These are phyloP conservation scores for Peronospora destructor DNA, from an alignment of 352 stramenopile genomes.

Conservation along the genomic window DNA sequence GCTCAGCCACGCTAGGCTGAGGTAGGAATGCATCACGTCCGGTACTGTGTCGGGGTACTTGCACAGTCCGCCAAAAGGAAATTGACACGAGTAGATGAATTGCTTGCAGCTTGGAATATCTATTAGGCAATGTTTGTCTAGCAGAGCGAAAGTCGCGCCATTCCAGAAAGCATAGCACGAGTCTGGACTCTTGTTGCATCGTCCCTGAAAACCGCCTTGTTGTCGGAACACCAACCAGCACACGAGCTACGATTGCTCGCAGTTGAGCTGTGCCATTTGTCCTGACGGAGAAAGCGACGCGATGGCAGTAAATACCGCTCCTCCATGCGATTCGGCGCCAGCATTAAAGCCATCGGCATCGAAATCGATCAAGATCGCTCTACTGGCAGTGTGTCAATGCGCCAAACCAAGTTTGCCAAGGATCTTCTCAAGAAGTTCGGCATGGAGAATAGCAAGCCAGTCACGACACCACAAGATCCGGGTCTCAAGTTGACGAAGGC, in stretches of 20 bases:
- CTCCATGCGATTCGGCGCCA: slow-evolving; percentile 66
- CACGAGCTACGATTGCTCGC: slow-evolving; percentile 58
- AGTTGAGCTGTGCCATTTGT: slow-evolving; percentile 59
- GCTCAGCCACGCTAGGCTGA: slow-evolving; percentile 86
- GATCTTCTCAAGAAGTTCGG: too few relatives aligned
- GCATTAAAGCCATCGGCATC: slow-evolving; percentile 55
- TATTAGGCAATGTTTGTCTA: slow-evolving; percentile 74
- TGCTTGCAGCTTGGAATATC: slow-evolving; percentile 53
- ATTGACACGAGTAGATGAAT: slow-evolving; percentile 85
- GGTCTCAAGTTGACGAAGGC: too few relatives aligned
- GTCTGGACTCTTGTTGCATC: slow-evolving; percentile 87
- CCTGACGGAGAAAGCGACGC: slow-evolving; percentile 63
- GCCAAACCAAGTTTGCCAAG: too few relatives aligned
- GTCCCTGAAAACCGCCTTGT: slow-evolving; percentile 82
- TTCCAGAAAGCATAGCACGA: slow-evolving; percentile 92
- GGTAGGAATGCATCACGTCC: slow-evolving; percentile 90
- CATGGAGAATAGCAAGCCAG: too few relatives aligned
- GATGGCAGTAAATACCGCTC: slow-evolving; percentile 66
- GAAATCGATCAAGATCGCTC: too few relatives aligned
- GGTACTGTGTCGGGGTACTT: slow-evolving; percentile 73
- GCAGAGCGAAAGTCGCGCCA: slow-evolving; percentile 76
- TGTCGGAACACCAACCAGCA: slow-evolving; percentile 82
- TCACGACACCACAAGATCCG: too few relatives aligned
- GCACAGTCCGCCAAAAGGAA: slow-evolving; percentile 74
- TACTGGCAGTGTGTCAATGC: too few relatives aligned